These are phyloP conservation scores for Microglena sp. DNA, from an alignment of 139 green algal genomes.

Conservation along the genomic window DNA sequence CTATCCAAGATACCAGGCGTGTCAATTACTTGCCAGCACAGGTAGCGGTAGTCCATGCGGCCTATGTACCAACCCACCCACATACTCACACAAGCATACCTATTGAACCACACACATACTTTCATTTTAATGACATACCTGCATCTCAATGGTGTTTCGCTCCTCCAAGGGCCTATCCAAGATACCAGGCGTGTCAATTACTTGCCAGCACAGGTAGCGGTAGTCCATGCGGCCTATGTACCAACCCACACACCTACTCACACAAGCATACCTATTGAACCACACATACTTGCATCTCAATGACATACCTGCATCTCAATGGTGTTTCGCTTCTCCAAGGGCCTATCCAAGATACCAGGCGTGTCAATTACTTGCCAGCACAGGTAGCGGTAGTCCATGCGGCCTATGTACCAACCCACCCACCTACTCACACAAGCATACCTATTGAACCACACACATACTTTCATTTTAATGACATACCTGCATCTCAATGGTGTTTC, in stretches of 20 bases:
- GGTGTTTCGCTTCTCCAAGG: constrained; percentile 98
- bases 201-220: constrained; percentile 75
- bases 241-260: no score
- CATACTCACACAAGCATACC: no score
- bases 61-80: constrained; percentile 73
- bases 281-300: no score
- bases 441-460: no score
- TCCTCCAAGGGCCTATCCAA: constrained; percentile 96
- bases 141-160: constrained; percentile 99
- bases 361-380: constrained; percentile 91
- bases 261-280: no score
- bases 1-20: constrained; percentile 97
- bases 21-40: constrained; percentile 82
- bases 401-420: constrained; percentile 98
- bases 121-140: no score
- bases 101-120: no score
- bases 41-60: constrained; percentile 97
- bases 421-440: no score
- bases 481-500: constrained; percentile 99
- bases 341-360: constrained; percentile 93
- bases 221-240: constrained; percentile 99
- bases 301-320: constrained; percentile 94
- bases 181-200: constrained; percentile 98
- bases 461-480: no score
- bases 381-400: constrained; percentile 96